Evolutionary conservation across 163 green algal species (phyloP).

Genomic region (Chloromonas sp.): DNA sequence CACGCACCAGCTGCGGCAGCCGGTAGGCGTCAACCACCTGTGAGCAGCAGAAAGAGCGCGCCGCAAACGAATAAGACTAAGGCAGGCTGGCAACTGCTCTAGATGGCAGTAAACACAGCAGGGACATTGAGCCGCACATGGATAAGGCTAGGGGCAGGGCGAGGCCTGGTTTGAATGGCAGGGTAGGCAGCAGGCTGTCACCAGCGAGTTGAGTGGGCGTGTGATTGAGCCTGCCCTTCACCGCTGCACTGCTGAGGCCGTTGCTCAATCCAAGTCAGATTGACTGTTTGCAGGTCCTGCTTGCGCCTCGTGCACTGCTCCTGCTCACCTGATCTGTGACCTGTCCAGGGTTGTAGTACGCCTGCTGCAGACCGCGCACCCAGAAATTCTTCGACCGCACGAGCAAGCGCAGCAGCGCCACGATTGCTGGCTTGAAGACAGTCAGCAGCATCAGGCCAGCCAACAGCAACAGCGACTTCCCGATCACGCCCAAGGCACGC

Average conservation of each 20-base stretch:
- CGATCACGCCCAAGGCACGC: too few species aligned
- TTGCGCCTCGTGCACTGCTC: too few species aligned
- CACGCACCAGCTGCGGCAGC: constrained; percentile 62
- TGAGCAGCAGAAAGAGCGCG: not conserved
- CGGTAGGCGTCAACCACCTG: constrained; percentile 68
- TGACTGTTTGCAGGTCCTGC: too few species aligned
- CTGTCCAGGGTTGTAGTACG: constrained; percentile 21
- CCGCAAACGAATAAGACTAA: too few species aligned
- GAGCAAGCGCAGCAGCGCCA: constrained; percentile 45
- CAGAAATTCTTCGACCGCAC: constrained; percentile 55
- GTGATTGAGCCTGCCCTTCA: not conserved
- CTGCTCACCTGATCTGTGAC: constrained; percentile 18
- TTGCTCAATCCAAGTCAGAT: too few species aligned
- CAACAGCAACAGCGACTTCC: constrained; percentile 19
- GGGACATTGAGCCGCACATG: not conserved
- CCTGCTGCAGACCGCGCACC: constrained; percentile 33
- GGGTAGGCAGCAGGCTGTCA: not conserved
- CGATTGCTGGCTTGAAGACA: constrained; percentile 21
- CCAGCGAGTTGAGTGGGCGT: not conserved
- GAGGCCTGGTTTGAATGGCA: too few species aligned
- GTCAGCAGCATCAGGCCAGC: constrained; percentile 26
- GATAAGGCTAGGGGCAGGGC: not conserved
- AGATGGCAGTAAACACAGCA: not conserved
- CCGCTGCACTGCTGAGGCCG: not conserved
- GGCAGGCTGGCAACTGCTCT: not conserved